Base-by-base conservation (phyloP, 2,329 filamentous ascomycete genomes). In the Ophiosphaerella narmari region DNA sequence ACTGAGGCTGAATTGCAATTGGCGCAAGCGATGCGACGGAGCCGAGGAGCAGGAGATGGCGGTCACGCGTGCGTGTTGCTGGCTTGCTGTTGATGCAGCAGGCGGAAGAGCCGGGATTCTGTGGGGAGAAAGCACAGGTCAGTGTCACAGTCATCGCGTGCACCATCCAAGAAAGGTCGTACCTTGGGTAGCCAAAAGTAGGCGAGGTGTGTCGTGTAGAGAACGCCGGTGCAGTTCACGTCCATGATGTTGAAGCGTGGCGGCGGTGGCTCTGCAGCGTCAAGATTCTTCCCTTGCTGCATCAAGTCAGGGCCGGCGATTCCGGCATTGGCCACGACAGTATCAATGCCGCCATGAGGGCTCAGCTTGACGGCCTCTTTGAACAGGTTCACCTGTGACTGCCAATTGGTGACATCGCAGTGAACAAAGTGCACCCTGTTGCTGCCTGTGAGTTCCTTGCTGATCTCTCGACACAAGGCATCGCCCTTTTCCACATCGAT, bases 311-410 rank as follows among this genome's bases (percentile, higher is more conserved):
- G 26, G 33, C 79, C 77, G 36, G 78, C 75, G 57, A 88, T 81
- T 39, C 86, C 87, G 0, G 86, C 86, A 63, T 87, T 88, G 53
- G 86, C 84, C 39, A 88, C 83, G 4, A 88, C 85, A 16, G 79
- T 75, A 68, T 88, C 84, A 54, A 88, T 80, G 11, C 79, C 78
- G 13, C 79, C 78, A 43, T 80, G 76, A 0, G 77, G 78, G 52
- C 82, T 85, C 46, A 82, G 72, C 44, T 75, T 73, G 33, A 77
- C 74, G 3, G 85, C 85, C 45, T 78, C 71, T 38, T 82, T 81
- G 76, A 89, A 90, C 46, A 89, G 77, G 24, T 78, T 73, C 39
- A 85, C 81, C 63, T 89, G 86, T 5, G 81, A 82, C 37, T 83
- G 74, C 84, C 85, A 89, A 55, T 80, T 76, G 1, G 82, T 84